phyloP scores from a whole-genome alignment of 257 asterid species.

The Lantana camara region DNA sequence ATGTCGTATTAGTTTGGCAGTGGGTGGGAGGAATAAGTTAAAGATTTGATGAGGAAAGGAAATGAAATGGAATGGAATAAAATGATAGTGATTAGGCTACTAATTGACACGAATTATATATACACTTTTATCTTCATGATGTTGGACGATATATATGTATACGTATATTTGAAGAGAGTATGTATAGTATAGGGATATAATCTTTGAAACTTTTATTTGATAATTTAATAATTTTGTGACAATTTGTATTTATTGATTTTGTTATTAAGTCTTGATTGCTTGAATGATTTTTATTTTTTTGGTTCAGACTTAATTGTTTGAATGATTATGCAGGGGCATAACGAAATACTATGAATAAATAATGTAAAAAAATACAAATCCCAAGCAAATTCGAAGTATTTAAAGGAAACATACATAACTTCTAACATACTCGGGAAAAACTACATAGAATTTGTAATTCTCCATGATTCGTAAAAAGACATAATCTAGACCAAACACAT shows the following conservation, averaged over 20 bases:
- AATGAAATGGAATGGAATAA: conserved; percentile 21
- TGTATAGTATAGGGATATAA: background rate
- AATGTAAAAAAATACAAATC: too few relatives aligned
- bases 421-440: too few relatives aligned
- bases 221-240: conserved; percentile 4
- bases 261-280: background rate
- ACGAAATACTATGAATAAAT: too few relatives aligned
- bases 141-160: background rate
- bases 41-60: conserved; percentile 11
- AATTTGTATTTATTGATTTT: background rate
- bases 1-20: conserved; percentile 10
- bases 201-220: conserved; percentile 11
- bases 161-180: background rate
- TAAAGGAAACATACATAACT: too few relatives aligned
- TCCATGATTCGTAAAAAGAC: too few relatives aligned
- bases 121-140: too few relatives aligned
- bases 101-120: too few relatives aligned
- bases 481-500: too few relatives aligned
- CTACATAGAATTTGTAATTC: too few relatives aligned
- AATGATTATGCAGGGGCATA: too few relatives aligned
- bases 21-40: conserved; percentile 13
- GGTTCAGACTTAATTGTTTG: too few relatives aligned
- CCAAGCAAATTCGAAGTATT: too few relatives aligned
- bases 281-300: background rate
- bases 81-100: background rate